Evolutionary conservation across 1,139 yeast species (phyloP).

Genomic region (Protomyces macrosporus): DNA sequence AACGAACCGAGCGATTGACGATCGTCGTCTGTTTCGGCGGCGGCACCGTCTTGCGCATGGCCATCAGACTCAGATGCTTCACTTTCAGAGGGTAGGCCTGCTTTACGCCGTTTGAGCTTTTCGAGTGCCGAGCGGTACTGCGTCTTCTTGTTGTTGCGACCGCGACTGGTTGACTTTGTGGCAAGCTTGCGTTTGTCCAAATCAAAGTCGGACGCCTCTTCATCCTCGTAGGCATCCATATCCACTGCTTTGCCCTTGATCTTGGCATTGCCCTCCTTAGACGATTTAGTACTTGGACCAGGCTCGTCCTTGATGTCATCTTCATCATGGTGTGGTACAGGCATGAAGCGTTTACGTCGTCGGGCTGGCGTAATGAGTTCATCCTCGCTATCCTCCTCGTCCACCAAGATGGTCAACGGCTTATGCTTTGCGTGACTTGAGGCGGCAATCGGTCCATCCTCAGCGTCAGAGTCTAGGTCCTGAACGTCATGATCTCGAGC

Average conservation of each 20-base stretch:
- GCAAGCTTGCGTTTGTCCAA: background rate
- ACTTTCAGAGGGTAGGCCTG: conserved; percentile 13
- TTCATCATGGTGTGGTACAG: background rate
- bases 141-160: conserved; percentile 4
- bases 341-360: conserved; percentile 14
- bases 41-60: background rate
- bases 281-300: background rate
- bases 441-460: background rate
- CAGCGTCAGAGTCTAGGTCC: background rate
- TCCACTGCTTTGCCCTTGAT: background rate
- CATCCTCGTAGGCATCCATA: background rate
- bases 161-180: background rate
- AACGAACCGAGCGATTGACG: background rate
- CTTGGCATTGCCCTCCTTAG: too few relatives aligned
- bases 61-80: background rate
- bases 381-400: conserved; percentile 14
- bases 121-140: conserved; percentile 6
- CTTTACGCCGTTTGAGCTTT: conserved; percentile 12
- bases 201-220: background rate
- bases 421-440: background rate
- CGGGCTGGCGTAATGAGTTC: conserved; percentile 13
- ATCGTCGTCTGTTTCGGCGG: background rate
- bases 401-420: background rate
- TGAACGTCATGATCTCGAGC: too few relatives aligned
- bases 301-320: background rate